A percentile compares a stretch with the other conserved stretches of the same genome.
phyloP scores from a whole-genome alignment of 257 asterid species.

The Nicotiana noctiflora region DNA sequence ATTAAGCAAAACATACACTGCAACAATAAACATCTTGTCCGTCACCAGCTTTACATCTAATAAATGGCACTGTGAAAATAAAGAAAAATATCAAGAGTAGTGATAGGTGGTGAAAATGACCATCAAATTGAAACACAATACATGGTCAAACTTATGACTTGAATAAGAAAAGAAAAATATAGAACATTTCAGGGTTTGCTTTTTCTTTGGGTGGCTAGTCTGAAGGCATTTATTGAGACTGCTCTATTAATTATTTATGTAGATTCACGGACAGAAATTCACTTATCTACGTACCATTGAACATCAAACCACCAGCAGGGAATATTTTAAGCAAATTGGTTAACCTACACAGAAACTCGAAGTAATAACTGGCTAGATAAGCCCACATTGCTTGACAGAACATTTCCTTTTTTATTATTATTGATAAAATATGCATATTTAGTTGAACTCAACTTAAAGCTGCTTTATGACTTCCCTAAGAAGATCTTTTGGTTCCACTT shows the following conservation, averaged over 20 bases:
- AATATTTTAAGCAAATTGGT: not conserved
- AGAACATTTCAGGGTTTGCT: not conserved
- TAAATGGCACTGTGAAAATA: not conserved
- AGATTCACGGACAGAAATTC: not conserved
- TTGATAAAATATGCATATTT: not conserved
- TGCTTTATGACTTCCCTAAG: not conserved
- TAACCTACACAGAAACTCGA: not conserved
- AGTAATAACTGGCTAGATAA: not conserved
- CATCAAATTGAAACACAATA: not conserved
- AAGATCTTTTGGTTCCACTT: not conserved
- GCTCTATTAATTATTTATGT: not conserved
- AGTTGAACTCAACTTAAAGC: not conserved
- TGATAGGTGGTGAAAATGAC: not conserved
- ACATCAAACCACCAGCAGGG: not conserved
- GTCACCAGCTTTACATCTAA: not conserved
- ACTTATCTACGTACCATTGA: not conserved
- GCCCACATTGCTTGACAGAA: not conserved
- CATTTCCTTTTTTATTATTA: not conserved
- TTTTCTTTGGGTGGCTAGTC: not conserved
- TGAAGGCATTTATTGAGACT: not conserved
- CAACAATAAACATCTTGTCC: not conserved
- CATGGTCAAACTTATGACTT: not conserved
- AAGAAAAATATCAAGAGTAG: not conserved
- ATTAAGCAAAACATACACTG: not conserved
- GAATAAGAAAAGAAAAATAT: not conserved